Percentiles rank a stretch among this genome's conserved stretches.
phyloP scores from a whole-genome alignment of 306 rosid species.

The Quillaja saponaria region DNA sequence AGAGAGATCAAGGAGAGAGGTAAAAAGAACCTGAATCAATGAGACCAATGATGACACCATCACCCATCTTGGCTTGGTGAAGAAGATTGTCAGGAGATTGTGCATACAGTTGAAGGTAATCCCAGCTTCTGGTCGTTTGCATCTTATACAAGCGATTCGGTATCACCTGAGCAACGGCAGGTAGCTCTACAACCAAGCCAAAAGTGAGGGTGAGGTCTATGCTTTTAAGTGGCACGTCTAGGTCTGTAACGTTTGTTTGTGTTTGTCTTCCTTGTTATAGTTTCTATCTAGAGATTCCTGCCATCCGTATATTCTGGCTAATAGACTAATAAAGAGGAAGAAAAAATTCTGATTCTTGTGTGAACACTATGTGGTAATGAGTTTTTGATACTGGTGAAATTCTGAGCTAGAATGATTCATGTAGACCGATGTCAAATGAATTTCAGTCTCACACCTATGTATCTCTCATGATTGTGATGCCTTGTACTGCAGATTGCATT shows the following conservation, averaged over 20 bases:
- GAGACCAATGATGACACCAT: conserved; percentile 45
- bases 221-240: no score
- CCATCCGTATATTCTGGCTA: background rate
- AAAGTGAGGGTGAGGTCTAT: background rate
- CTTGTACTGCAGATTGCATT: no score
- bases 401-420: no score
- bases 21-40: conserved; percentile 45
- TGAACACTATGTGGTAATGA: background rate
- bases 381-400: background rate
- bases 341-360: background rate
- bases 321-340: background rate
- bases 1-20: background rate
- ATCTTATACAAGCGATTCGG: conserved; percentile 45
- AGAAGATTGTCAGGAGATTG: conserved; percentile 28
- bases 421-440: no score
- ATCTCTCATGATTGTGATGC: background rate
- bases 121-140: conserved; percentile 65
- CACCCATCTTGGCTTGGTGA: conserved; percentile 38
- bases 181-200: conserved; percentile 34
- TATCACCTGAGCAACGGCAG: conserved; percentile 47
- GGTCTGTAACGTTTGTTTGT: background rate
- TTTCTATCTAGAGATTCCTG: background rate
- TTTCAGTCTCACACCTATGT: no score
- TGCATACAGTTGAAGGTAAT: conserved; percentile 45
- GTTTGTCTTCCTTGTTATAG: background rate